phyloP scores from a whole-genome alignment of 495 filamentous ascomycete genomes.

The Daldinia bambusicola region DNA sequence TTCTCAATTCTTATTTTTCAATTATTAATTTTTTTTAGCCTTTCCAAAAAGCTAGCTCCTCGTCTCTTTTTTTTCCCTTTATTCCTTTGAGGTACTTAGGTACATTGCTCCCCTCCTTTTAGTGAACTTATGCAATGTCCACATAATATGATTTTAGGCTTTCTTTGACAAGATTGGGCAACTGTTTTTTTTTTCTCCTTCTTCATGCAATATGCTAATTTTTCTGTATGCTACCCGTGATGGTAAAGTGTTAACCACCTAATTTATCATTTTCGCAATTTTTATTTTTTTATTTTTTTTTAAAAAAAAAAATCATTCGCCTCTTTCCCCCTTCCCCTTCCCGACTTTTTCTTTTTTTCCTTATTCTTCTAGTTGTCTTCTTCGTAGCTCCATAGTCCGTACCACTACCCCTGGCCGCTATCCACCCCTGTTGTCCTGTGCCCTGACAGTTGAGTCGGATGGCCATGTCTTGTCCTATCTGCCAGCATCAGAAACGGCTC shows the following conservation, averaged over 20 bases:
- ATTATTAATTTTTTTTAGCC: not conserved
- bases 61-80: conserved; percentile 3
- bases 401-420: conserved; percentile 38
- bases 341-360: conserved; percentile 15
- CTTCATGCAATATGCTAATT: no score
- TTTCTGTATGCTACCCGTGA: conserved; percentile 13
- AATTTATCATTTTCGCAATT: conserved; percentile 38
- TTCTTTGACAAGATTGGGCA: conserved; percentile 38
- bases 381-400: conserved; percentile 23
- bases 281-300: conserved; percentile 21
- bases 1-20: conserved; percentile 16
- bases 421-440: conserved; percentile 24
- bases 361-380: conserved; percentile 17
- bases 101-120: conserved; percentile 7
- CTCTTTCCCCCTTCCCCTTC: not conserved
- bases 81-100: conserved; percentile 7
- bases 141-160: conserved; percentile 29
- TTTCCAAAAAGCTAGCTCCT: not conserved
- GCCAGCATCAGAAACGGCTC: conserved; percentile 38
- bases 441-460: conserved; percentile 37
- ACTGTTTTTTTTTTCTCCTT: conserved; percentile 14
- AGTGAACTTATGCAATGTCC: conserved; percentile 33
- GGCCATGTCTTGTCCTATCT: conserved; percentile 37
- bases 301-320: not conserved
- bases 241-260: conserved; percentile 30